Base-by-base conservation (phyloP, 768 basidiomycete genomes). In the Tylopilus sp. region DNA sequence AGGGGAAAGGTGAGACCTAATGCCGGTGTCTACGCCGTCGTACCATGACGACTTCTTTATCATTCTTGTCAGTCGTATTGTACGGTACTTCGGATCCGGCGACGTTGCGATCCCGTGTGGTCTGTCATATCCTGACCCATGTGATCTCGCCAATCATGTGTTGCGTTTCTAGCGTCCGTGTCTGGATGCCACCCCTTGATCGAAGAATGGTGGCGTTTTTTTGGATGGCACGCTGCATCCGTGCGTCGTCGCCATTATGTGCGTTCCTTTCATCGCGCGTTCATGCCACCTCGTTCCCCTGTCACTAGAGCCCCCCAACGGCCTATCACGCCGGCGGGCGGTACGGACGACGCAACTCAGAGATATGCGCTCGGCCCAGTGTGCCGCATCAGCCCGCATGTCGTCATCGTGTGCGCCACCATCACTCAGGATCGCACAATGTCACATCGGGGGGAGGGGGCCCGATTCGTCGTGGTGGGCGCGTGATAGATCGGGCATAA, bases 131-230 rank as follows among this genome's bases (percentile, higher is more conserved):
- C 9, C 35, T 3, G 17, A 18, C 35, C 12, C 38, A 6, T 35
- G 35, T 17, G 35, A 35, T 3, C 33, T n/a, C 35, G 35, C 35
- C 15, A 17, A 35, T 7, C 3, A n/a, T 9, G 4, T 36, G 36
- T n/a, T 36, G n/a, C 36, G 18, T 36, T 2, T 36, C 36, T 31
- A n/a, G 35, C 17, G 35, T 35, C 33, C n/a, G 8, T 36, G 11
- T 36, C 9, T 6, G 36, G n/a, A 36, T 36, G n/a, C 42, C 28
- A 40, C 7, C 38, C 41, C 48, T 51, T 38, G 48, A 53, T 53
- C 48, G 11, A 15, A 51, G 38, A 39, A 50, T 31, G 41, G 52
- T 51, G 52, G 52, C 52, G 52, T 47, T 33, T 25, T 33, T 25
- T n/a, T 18, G 41, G 28, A 43, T 12, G 9, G 20, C 39, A 40